Evolutionary conservation across 2,329 filamentous ascomycete species (phyloP).

Genomic region (Cytospora paraplurivora): DNA sequence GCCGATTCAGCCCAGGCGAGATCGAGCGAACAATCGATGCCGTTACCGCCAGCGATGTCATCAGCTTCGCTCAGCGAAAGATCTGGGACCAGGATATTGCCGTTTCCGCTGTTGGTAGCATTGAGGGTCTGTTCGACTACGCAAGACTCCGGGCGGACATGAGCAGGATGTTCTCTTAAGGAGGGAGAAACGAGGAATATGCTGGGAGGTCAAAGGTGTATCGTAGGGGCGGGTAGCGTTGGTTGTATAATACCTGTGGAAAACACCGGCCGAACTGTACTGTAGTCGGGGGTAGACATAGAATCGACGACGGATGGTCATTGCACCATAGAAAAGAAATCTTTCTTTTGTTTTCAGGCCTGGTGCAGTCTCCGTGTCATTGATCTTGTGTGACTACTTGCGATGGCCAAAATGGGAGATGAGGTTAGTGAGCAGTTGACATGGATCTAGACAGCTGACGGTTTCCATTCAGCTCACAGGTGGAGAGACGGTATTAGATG

Average conservation of each 20-base stretch:
- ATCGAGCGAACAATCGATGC: constrained; percentile 88
- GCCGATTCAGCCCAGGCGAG: constrained; percentile 87
- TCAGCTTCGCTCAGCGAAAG: constrained; percentile 93
- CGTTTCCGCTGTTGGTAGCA: constrained; percentile 87
- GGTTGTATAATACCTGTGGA: constrained; percentile 39
- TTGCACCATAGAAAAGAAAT: constrained; percentile 24
- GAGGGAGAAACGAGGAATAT: constrained; percentile 17
- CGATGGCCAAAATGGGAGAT: background rate
- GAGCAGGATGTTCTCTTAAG: constrained; percentile 41
- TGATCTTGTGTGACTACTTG: background rate
- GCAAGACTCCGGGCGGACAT: constrained; percentile 41
- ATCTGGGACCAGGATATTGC: constrained; percentile 98
- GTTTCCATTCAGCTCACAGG: no score
- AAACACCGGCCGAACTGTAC: constrained; percentile 43
- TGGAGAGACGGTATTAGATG: background rate
- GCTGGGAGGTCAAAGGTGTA: constrained; percentile 24
- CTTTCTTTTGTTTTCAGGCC: constrained; percentile 18
- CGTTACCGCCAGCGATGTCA: constrained; percentile 94
- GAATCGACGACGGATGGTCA: constrained; percentile 35
- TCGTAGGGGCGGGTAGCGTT: constrained; percentile 25
- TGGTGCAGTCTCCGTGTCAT: background rate
- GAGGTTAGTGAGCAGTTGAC: background rate
- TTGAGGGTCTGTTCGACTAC: constrained; percentile 85
- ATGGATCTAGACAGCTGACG: background rate
- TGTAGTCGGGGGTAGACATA: constrained; percentile 41